phyloP scores from a whole-genome alignment of 352 stramenopile genomes.

The Phytophthora nicotianae region DNA sequence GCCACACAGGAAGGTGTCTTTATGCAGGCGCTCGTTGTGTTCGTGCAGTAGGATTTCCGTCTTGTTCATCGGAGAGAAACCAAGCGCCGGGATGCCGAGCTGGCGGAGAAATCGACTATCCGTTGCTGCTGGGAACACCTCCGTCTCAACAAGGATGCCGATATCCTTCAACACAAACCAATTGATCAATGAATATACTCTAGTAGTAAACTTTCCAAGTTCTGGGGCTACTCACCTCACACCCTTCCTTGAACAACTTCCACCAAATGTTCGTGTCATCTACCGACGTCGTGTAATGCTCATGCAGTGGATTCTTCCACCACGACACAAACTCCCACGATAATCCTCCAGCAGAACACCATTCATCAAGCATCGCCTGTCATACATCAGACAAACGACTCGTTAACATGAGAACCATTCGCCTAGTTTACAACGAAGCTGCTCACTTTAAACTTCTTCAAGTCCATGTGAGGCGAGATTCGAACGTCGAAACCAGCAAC shows the following conservation, averaged over 20 bases:
- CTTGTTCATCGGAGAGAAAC: conserved; percentile 95
- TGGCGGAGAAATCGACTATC: conserved; percentile 93
- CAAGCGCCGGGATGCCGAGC: conserved; percentile 91
- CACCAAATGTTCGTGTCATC: conserved; percentile 63
- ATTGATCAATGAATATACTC: neutral
- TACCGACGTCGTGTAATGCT: conserved; percentile 68
- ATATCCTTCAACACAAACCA: conserved; percentile 39
- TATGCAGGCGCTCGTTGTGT: conserved; percentile 95
- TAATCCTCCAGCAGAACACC: conserved; percentile 87
- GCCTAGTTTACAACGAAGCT: neutral
- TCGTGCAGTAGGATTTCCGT: conserved; percentile 95
- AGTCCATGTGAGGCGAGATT: conserved; percentile 89
- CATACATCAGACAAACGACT: neutral
- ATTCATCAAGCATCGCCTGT: conserved; percentile 87
- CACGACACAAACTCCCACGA: conserved; percentile 77
- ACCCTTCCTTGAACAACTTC: conserved; percentile 57
- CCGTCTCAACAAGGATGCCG: conserved; percentile 72
- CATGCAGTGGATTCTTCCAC: conserved; percentile 48
- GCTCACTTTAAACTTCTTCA: conserved; percentile 76
- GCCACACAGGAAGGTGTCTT: conserved; percentile 92
- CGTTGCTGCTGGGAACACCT: conserved; percentile 95
- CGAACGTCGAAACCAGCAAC: conserved; percentile 94
- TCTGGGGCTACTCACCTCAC: conserved; percentile 27
- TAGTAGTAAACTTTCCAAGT: neutral
- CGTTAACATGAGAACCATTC: neutral